Evolutionary conservation across 169 alveolate genomes (phyloP).

Genomic region (Plasmodium berghei): DNA sequence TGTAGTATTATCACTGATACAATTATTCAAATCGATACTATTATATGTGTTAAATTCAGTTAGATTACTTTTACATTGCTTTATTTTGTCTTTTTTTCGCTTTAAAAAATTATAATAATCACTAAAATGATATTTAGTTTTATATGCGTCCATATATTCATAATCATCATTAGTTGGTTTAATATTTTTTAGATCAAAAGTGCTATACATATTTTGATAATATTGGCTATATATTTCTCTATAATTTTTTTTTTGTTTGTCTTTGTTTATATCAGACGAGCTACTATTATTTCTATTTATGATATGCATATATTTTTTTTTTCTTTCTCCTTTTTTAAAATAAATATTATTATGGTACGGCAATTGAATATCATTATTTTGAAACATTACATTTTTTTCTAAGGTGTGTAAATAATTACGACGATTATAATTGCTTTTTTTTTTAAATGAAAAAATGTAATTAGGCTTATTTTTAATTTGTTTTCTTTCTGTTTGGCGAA

Average conservation of each 20-base stretch:
- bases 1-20: slow-evolving; percentile 7
- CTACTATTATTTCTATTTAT: slow-evolving; percentile 1
- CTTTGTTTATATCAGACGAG: not conserved
- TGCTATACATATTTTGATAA: not conserved
- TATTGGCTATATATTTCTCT: slow-evolving; percentile 2
- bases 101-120: slow-evolving; percentile 8
- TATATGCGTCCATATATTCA: slow-evolving; percentile 1
- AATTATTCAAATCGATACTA: slow-evolving; percentile 5
- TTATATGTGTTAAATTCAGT: slow-evolving; percentile 24
- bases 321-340: not conserved
- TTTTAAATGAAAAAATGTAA: not conserved
- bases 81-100: slow-evolving; percentile 16
- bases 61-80: slow-evolving; percentile 10
- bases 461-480: slow-evolving; percentile 2
- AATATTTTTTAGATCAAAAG: not conserved
- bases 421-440: slow-evolving; percentile 40
- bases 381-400: slow-evolving; percentile 19
- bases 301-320: no score
- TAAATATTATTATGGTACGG: not conserved
- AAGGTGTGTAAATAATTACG: slow-evolving; percentile 28
- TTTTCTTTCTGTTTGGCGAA: slow-evolving; percentile 25
- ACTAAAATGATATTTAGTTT: slow-evolving; percentile 5
- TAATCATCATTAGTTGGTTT: not conserved
- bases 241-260: not conserved
- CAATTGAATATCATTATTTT: not conserved